phyloP scores from a whole-genome alignment of 1,139 yeast species.

The Pichia sp. region DNA sequence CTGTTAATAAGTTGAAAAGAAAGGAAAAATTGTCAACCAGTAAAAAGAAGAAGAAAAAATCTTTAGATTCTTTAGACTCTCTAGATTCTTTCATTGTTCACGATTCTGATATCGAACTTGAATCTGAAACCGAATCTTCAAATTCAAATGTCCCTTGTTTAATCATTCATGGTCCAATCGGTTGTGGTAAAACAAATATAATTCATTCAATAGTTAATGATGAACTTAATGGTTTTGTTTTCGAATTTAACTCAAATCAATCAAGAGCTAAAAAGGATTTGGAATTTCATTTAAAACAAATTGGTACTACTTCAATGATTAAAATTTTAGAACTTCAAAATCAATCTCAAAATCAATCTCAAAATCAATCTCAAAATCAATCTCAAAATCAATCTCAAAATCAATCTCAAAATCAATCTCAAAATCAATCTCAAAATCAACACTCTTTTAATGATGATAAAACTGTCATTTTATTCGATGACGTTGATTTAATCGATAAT shows the following conservation, averaged over 20 bases:
- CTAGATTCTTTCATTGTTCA: conserved; percentile 41
- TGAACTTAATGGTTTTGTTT: conserved; percentile 58
- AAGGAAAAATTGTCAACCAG: conserved; percentile 29
- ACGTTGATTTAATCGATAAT: conserved; percentile 76
- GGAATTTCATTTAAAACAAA: conserved; percentile 58
- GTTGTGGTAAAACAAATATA: conserved; percentile 75
- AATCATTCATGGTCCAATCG: conserved; percentile 64
- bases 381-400: no score
- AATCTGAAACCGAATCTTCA: conserved; percentile 24
- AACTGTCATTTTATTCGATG: conserved; percentile 66
- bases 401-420: no score
- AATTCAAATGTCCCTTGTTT: conserved; percentile 49
- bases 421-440: no score
- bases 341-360: no score
- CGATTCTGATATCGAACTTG: conserved; percentile 31
- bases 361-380: no score
- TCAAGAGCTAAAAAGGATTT: conserved; percentile 70
- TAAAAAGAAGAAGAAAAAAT: conserved; percentile 17
- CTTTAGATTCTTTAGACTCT: conserved; percentile 15
- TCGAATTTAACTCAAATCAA: conserved; percentile 74
- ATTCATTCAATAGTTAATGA: conserved; percentile 64
- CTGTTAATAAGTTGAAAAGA: conserved; percentile 30
- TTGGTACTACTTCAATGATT: conserved; percentile 79
- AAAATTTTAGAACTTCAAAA: background rate
- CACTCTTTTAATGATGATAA: conserved; percentile 6